Conservation (phyloP, 768 basidiomycete genomes). For the Dacryopinax primogenitus region DNA sequence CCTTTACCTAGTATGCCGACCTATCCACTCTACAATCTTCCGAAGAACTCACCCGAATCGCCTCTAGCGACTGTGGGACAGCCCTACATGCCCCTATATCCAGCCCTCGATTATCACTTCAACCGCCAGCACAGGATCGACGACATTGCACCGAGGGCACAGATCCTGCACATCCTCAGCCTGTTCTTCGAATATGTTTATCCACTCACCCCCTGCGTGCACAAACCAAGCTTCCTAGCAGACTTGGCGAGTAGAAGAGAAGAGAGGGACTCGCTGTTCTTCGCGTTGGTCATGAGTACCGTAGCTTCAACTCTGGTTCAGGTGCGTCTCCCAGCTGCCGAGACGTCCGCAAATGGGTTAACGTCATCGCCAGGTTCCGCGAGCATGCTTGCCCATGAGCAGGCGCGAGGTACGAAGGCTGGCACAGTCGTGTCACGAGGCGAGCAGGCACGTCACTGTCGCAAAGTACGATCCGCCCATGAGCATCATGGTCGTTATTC, state of each 20-base stretch:
- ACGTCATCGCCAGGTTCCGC: constrained; percentile 39
- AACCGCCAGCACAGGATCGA: constrained; percentile 63
- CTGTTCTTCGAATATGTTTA: constrained; percentile 93
- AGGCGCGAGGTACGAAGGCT: constrained; percentile 71
- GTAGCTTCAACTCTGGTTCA: constrained; percentile 80
- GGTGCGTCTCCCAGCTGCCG: constrained; percentile 10
- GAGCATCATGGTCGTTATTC: constrained; percentile 72
- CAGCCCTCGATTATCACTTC: constrained; percentile 55
- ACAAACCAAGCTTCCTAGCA: constrained; percentile 86
- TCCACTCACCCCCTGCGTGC: constrained; percentile 78
- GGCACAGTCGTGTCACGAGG: constrained; percentile 67
- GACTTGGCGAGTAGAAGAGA: constrained; percentile 68
- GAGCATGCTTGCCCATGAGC: constrained; percentile 67
- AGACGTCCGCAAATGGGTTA: background rate
- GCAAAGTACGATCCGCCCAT: constrained; percentile 73
- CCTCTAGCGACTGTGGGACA: background rate
- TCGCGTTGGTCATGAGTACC: constrained; percentile 78
- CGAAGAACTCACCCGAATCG: background rate
- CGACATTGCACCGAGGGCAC: constrained; percentile 68
- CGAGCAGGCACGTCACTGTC: constrained; percentile 66
- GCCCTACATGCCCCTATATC: constrained; percentile 23
- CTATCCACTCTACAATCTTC: constrained; percentile 11
- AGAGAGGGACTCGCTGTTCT: constrained; percentile 81
- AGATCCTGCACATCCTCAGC: constrained; percentile 66
- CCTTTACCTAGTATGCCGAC: constrained; percentile 39